Evolutionary conservation across 805 yeast species (phyloP), one percentile per base, ranked within the genome.

Genomic region (Yamadazyma ubonensis): DNA sequence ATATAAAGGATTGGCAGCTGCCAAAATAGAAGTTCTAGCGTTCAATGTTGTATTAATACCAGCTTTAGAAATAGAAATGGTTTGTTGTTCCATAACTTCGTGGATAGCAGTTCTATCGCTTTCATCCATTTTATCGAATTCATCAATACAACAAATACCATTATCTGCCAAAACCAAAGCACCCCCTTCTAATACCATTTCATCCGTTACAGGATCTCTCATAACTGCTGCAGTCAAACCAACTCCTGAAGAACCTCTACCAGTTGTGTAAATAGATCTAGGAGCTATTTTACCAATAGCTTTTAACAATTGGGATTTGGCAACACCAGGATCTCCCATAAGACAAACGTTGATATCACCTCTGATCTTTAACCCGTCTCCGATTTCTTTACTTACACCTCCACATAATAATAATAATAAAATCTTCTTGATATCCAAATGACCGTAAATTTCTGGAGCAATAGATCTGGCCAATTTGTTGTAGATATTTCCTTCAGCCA

Each of bases 261-360:
- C 99, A 1, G 99, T 93, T 6, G 99, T 93, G 63, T 93, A 93
- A 21, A 93, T 95, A 36, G 96, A 95, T 57, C 98, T 76, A 21
- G 99, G 99, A 3, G 98, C 93, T 39, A 93, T 85, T 54, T 90
- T 88, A 44, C 88, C 76, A 49, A 93, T 87, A 23, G 95, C 84
- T 60, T 93, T 93, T 48, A 93, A 72, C 56, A 93, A 71, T 73
- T 93, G 99, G 2, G 98, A 93, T 65, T 93, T 93, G 56, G 99
- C 99, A 39, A 93, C 99, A 73, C 99, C 99, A 29, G 99, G 99
- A 58, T 93, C 99, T 53, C 99, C 99, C 97, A 93, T 91, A 38
- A 93, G 73, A 67, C 97, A 84, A 40, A 93, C 78, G 57, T 93
- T 93, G 52, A 93, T 86, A 60, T 93, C 99, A 55, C 99, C 99